Percentiles rank a stretch among this genome's conserved stretches.
phyloP scores from a whole-genome alignment of 2,329 filamentous ascomycete species.

The Penicillium vulpinum region DNA sequence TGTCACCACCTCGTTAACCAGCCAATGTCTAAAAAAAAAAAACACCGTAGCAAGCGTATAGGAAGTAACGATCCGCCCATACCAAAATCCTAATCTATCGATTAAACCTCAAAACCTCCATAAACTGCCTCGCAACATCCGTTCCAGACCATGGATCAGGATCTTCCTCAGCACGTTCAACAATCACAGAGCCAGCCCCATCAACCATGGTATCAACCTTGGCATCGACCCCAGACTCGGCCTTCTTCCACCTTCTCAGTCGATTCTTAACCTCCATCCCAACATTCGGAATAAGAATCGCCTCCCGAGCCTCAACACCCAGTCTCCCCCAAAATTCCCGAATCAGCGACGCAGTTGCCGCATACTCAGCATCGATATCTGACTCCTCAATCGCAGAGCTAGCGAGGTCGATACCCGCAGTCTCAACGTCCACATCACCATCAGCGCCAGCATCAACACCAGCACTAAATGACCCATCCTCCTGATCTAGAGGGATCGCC shows the following conservation, averaged over 20 bases:
- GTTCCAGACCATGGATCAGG: slow-evolving; percentile 38
- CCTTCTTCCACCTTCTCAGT: slow-evolving; percentile 24
- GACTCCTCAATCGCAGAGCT: slow-evolving; percentile 36
- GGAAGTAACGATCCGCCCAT: neutral
- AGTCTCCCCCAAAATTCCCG: slow-evolving; percentile 44
- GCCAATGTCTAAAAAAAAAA: neutral
- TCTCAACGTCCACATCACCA: slow-evolving; percentile 21
- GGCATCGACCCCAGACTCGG: slow-evolving; percentile 9
- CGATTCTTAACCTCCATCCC: slow-evolving; percentile 40
- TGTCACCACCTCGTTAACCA: neutral
- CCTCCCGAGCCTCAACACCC: slow-evolving; percentile 39
- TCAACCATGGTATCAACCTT: neutral
- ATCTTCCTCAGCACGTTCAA: slow-evolving; percentile 29
- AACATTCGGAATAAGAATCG: slow-evolving; percentile 44
- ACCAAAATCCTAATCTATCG: slow-evolving; percentile 23
- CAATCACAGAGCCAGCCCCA: slow-evolving; percentile 8
- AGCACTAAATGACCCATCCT: neutral
- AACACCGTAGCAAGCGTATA: neutral
- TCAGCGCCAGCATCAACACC: neutral
- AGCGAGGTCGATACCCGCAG: slow-evolving; percentile 26
- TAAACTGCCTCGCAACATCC: slow-evolving; percentile 47
- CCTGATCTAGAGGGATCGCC: slow-evolving; percentile 18
- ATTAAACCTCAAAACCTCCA: slow-evolving; percentile 48
- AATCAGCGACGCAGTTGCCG: slow-evolving; percentile 37
- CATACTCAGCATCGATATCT: slow-evolving; percentile 42